Conservation (phyloP, 1,139 yeast genomes). For the Diutina rugosa region DNA sequence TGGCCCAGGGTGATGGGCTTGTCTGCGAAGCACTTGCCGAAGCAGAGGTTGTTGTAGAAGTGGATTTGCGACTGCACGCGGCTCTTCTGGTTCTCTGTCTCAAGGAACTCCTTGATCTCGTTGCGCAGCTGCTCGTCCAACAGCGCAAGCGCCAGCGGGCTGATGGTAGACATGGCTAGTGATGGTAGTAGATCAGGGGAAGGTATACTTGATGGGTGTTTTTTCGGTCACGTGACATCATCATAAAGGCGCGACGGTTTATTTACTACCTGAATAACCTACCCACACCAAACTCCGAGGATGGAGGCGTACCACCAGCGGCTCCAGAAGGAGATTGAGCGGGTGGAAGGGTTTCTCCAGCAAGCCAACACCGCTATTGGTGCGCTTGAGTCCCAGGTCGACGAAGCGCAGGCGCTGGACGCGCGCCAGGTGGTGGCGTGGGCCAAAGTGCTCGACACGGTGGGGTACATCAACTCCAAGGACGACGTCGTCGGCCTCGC, state of each 20-base stretch:
- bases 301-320: background rate
- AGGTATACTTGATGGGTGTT: background rate
- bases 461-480: background rate
- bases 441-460: background rate
- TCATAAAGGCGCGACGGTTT: background rate
- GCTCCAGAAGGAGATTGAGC: background rate
- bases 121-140: constrained; percentile 62
- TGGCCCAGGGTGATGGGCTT: constrained; percentile 35
- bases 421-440: background rate
- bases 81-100: constrained; percentile 75
- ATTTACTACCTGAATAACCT: background rate
- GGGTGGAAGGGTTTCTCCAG: background rate
- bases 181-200: background rate
- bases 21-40: constrained; percentile 64
- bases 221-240: background rate
- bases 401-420: background rate
- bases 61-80: constrained; percentile 82
- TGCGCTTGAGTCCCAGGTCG: background rate
- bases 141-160: constrained; percentile 45
- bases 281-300: background rate
- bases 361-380: background rate
- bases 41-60: constrained; percentile 80
- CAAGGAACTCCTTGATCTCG: constrained; percentile 66
- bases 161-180: constrained; percentile 41
- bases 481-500: constrained; percentile 1